Evolutionary conservation across 2,329 filamentous ascomycete genomes (phyloP).

Genomic region (Monilinia fructicola): DNA sequence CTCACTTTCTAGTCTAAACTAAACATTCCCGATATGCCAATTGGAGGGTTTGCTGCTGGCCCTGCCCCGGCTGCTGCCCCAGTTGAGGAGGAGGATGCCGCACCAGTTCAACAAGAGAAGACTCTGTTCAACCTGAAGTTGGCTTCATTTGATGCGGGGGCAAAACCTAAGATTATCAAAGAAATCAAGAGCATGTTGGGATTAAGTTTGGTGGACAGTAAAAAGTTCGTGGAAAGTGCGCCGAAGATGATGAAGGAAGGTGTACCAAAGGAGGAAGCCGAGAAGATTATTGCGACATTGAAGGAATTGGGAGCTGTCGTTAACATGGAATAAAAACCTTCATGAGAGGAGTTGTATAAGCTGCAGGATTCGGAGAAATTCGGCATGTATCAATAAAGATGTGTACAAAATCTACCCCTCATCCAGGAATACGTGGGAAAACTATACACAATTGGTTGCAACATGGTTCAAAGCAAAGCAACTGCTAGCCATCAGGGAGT

Average conservation of each 20-base stretch:
- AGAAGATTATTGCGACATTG: conserved; percentile 95
- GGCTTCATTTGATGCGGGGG: conserved; percentile 76
- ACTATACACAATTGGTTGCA: neutral
- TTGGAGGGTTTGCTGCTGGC: conserved; percentile 80
- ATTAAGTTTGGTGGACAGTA: conserved; percentile 94
- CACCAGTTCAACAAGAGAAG: conserved; percentile 89
- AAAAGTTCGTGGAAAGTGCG: conserved; percentile 99
- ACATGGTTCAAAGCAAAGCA: neutral
- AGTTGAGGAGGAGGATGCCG: conserved; percentile 80
- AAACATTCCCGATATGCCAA: conserved; percentile 96
- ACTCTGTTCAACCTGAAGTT: conserved; percentile 97
- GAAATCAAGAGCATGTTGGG: conserved; percentile 97
- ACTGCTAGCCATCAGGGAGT: conserved; percentile 7
- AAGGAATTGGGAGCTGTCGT: conserved; percentile 91
- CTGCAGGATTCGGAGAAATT: conserved; percentile 29
- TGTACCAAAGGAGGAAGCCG: conserved; percentile 96
- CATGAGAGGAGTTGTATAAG: conserved; percentile 29
- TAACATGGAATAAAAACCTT: conserved; percentile 82
- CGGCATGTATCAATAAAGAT: conserved; percentile 40
- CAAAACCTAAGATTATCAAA: conserved; percentile 99
- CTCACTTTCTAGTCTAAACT: conserved; percentile 67
- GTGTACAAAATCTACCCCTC: conserved; percentile 41
- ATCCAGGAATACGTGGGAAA: conserved; percentile 4
- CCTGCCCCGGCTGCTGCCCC: conserved; percentile 59
- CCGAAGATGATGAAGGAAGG: conserved; percentile 99